These are phyloP conservation scores for Hypericum androsaemum DNA, from an alignment of 345 rosid species.

Conservation along the genomic window DNA sequence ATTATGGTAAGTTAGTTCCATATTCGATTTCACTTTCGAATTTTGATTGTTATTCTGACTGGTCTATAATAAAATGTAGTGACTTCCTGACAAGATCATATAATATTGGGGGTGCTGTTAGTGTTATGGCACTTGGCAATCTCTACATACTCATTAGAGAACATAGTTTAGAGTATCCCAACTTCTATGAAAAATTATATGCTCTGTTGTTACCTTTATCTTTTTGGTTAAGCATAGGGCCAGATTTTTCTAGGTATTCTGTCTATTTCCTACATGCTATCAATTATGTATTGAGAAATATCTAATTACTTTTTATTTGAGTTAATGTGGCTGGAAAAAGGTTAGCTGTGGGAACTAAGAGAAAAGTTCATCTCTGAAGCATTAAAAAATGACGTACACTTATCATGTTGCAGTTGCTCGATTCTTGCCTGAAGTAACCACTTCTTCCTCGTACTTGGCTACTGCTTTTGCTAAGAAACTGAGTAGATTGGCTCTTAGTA, in stretches of 20 bases:
- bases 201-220: conserved; percentile 60
- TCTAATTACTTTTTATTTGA: too few relatives aligned
- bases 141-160: conserved; percentile 85
- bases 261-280: neutral
- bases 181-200: conserved; percentile 80
- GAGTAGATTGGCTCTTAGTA: conserved; percentile 64
- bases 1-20: conserved; percentile 44
- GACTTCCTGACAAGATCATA: conserved; percentile 89
- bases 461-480: conserved; percentile 87
- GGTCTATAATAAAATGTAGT: conserved; percentile 33
- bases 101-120: conserved; percentile 90
- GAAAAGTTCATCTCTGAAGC: too few relatives aligned
- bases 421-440: conserved; percentile 82
- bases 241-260: conserved; percentile 73
- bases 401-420: conserved; percentile 66
- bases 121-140: conserved; percentile 90
- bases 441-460: conserved; percentile 96
- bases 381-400: neutral
- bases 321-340: too few relatives aligned
- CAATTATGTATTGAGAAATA: neutral
- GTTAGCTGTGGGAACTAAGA: too few relatives aligned
- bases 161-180: conserved; percentile 82
- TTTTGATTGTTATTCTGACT: conserved; percentile 7
- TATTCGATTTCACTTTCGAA: neutral
- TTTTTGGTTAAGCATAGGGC: conserved; percentile 88